phyloP scores from a whole-genome alignment of 2,329 filamentous ascomycete species.

The Pyricularia pennisetigena region DNA sequence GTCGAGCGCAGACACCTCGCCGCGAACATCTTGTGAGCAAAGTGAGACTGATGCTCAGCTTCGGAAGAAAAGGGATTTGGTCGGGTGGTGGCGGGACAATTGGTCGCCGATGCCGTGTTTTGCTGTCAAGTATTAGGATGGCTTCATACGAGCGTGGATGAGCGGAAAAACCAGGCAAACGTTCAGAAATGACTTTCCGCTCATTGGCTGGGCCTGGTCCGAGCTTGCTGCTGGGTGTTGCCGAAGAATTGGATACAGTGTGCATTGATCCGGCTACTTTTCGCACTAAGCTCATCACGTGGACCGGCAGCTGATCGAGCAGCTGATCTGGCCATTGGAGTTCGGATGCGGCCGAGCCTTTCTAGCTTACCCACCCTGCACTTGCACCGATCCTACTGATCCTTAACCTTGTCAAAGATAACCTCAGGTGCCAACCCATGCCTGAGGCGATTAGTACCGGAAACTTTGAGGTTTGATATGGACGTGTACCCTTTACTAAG shows the following conservation, averaged over 20 bases:
- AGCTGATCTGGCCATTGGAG: background rate
- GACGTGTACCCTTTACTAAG: background rate
- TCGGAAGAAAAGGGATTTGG: constrained; percentile 20
- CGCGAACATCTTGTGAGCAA: constrained; percentile 71
- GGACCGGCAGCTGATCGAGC: background rate
- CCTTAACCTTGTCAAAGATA: too few species aligned
- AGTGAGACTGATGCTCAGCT: constrained; percentile 25
- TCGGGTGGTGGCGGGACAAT: constrained; percentile 24
- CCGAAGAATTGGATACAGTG: background rate
- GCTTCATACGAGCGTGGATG: background rate
- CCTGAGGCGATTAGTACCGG: too few species aligned
- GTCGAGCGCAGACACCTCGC: constrained; percentile 82
- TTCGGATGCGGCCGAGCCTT: background rate
- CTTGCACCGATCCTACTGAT: too few species aligned
- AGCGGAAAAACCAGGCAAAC: constrained; percentile 1
- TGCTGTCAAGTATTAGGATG: background rate
- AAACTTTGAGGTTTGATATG: background rate
- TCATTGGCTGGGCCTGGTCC: background rate
- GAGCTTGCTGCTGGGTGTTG: background rate
- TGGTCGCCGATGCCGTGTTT: constrained; percentile 21
- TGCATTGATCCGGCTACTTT: background rate
- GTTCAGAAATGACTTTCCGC: constrained; percentile 1
- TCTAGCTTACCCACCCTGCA: background rate
- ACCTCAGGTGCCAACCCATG: too few species aligned
- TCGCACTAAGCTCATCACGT: background rate